Conservation (phyloP, 2,329 filamentous ascomycete species). For the Penicillium sp. region DNA sequence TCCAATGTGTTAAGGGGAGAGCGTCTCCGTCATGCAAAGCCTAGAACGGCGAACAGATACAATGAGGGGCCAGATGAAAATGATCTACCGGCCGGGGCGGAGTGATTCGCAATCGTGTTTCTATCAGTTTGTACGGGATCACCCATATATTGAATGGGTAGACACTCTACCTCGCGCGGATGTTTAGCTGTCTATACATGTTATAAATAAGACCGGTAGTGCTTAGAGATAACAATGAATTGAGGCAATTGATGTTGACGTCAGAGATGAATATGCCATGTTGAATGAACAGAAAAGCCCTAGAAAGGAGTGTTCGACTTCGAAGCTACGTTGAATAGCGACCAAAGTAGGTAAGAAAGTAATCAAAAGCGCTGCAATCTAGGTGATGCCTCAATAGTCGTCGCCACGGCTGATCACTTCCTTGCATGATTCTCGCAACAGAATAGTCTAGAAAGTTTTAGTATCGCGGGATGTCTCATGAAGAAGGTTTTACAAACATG, state of each 20-base stretch:
- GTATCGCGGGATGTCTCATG: slow-evolving; percentile 3
- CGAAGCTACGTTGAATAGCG: background rate
- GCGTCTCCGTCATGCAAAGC: slow-evolving; percentile 21
- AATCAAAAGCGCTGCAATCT: background rate
- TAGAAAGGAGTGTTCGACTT: background rate
- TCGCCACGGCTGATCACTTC: slow-evolving; percentile 48
- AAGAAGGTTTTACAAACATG: slow-evolving; percentile 35
- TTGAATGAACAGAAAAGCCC: background rate
- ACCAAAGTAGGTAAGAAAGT: background rate
- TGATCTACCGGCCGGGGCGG: too few relatives aligned
- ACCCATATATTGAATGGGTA: too few relatives aligned
- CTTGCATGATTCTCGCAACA: slow-evolving; percentile 41
- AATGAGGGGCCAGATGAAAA: slow-evolving; percentile 17
- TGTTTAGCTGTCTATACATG: too few relatives aligned
- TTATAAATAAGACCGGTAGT: too few relatives aligned
- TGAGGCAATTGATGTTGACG: background rate
- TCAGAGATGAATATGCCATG: background rate
- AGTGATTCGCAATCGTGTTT: too few relatives aligned
- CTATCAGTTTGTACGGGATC: too few relatives aligned
- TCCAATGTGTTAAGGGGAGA: slow-evolving; percentile 19
- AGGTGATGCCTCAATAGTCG: slow-evolving; percentile 38
- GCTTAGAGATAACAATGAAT: background rate
- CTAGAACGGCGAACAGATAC: slow-evolving; percentile 17
- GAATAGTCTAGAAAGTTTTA: slow-evolving; percentile 37
- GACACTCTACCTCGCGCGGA: too few relatives aligned